phyloP scores from a whole-genome alignment of 2,329 filamentous ascomycete species.

The Fusarium torulosum region DNA sequence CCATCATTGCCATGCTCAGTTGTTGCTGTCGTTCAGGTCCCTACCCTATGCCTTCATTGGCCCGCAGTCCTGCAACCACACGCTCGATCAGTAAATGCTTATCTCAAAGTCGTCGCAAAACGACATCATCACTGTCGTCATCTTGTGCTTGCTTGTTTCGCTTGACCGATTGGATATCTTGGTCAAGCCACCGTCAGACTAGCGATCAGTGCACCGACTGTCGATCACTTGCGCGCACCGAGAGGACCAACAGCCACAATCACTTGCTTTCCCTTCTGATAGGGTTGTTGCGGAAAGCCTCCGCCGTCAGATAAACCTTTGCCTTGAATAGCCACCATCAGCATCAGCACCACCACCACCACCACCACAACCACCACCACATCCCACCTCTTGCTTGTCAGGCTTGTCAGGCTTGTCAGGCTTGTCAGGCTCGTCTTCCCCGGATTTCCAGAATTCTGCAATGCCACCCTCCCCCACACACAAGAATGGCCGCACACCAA shows the following conservation, averaged over 20 bases:
- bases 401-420: background rate
- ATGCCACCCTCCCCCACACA: conserved; percentile 38
- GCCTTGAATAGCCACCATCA: conserved; percentile 12
- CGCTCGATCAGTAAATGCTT: conserved; percentile 8
- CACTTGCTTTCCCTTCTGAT: conserved; percentile 1
- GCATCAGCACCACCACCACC: conserved; percentile 1
- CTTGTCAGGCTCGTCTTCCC: conserved; percentile 21
- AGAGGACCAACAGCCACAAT: conserved; percentile 16
- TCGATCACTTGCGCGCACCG: conserved; percentile 38
- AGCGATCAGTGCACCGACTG: conserved; percentile 28
- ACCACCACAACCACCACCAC: conserved; percentile 3
- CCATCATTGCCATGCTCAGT: conserved; percentile 23
- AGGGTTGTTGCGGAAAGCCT: conserved; percentile 28
- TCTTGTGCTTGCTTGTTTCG: conserved; percentile 21
- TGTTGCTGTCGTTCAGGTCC: background rate
- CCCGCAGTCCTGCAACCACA: background rate
- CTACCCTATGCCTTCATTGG: conserved; percentile 9
- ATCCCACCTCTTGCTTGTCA: conserved; percentile 1
- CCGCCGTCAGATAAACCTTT: conserved; percentile 31
- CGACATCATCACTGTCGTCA: conserved; percentile 34
- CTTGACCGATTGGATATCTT: conserved; percentile 21
- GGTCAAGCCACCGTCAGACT: conserved; percentile 31
- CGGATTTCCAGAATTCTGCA: conserved; percentile 44
- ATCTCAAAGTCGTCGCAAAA: conserved; percentile 16
- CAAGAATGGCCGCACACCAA: conserved; percentile 32